Evolutionary conservation across 169 alveolate genomes (phyloP).

Genomic region (Cryptosporidium sp.): DNA sequence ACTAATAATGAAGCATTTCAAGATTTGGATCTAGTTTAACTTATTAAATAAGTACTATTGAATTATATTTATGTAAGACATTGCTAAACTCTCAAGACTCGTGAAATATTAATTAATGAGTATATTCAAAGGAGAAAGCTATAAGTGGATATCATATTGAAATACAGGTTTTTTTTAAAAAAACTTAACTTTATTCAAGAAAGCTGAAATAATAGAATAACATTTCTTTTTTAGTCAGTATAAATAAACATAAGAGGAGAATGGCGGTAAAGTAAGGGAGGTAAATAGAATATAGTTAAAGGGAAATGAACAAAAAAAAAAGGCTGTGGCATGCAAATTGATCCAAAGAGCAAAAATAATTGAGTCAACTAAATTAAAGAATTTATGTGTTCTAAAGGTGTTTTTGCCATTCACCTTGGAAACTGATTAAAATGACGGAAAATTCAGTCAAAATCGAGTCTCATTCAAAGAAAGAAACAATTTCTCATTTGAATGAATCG

Average conservation of each 20-base stretch:
- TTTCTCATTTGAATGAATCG: not conserved
- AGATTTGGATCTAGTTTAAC: not conserved
- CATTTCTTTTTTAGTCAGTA: not conserved
- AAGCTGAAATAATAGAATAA: too few relatives aligned
- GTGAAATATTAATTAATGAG: not conserved
- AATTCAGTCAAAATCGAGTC: not conserved
- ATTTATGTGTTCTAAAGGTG: not conserved
- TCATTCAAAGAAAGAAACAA: not conserved
- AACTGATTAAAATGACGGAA: not conserved
- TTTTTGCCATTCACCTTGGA: too few relatives aligned
- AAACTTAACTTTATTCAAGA: too few relatives aligned
- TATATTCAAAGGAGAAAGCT: not conserved
- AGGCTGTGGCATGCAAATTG: slow-evolving; percentile 10
- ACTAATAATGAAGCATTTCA: too few relatives aligned
- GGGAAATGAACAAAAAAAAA: not conserved
- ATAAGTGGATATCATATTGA: too few relatives aligned
- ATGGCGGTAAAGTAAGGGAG: not conserved
- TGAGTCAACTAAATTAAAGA: not conserved
- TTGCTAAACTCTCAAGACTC: not conserved
- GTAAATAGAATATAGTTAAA: too few relatives aligned
- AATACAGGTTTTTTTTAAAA: not conserved
- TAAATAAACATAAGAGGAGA: not conserved
- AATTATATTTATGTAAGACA: too few relatives aligned
- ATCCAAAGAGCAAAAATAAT: not conserved
- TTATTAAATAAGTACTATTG: too few relatives aligned